A percentile compares a stretch with the other conserved stretches of the same genome.
phyloP scores from a whole-genome alignment of 1,284 basidiomycete species.

The Rhizopogon parksii region DNA sequence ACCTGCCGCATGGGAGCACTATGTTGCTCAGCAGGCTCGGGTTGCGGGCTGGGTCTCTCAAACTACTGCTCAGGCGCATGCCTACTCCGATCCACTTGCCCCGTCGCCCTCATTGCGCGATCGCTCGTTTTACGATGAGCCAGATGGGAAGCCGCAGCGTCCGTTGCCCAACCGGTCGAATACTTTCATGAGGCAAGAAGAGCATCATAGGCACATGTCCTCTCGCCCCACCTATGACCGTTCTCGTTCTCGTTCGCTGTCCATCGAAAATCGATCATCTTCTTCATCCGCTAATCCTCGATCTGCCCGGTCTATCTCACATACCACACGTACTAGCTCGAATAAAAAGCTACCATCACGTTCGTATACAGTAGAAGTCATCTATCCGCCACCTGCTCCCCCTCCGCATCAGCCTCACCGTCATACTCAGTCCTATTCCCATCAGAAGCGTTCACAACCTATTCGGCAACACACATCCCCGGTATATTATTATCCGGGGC shows the following conservation, averaged over 20 bases:
- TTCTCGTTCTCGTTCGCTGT: conserved; percentile 21
- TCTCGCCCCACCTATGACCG: conserved; percentile 22
- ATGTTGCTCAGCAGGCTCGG: conserved; percentile 34
- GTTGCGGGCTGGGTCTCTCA: conserved; percentile 38
- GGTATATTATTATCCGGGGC: conserved; percentile 13
- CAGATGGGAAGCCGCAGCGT: conserved; percentile 1
- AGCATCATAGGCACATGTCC: conserved; percentile 16
- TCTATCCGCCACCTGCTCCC: conserved; percentile 12
- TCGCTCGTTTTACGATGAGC: conserved; percentile 24
- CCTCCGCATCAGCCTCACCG: conserved; percentile 14
- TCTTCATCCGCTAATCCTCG: conserved; percentile 8
- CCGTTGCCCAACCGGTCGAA: conserved; percentile 2
- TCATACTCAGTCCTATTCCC: conserved; percentile 15
- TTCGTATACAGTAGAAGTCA: conserved; percentile 11
- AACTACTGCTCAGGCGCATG: conserved; percentile 20
- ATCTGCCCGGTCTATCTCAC: conserved; percentile 12
- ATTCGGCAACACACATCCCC: conserved; percentile 19
- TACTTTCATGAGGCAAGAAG: conserved; percentile 11
- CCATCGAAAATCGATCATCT: conserved; percentile 12
- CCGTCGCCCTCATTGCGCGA: conserved; percentile 26
- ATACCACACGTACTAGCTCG: conserved; percentile 18
- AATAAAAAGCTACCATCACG: conserved; percentile 4
- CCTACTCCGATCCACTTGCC: conserved; percentile 25
- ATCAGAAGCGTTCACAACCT: conserved; percentile 12
- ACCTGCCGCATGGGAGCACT: conserved; percentile 41